Evolutionary conservation across 1,284 basidiomycete genomes (phyloP), one percentile per base, ranked within the genome.

Genomic region (Apiotrichum gracile): DNA sequence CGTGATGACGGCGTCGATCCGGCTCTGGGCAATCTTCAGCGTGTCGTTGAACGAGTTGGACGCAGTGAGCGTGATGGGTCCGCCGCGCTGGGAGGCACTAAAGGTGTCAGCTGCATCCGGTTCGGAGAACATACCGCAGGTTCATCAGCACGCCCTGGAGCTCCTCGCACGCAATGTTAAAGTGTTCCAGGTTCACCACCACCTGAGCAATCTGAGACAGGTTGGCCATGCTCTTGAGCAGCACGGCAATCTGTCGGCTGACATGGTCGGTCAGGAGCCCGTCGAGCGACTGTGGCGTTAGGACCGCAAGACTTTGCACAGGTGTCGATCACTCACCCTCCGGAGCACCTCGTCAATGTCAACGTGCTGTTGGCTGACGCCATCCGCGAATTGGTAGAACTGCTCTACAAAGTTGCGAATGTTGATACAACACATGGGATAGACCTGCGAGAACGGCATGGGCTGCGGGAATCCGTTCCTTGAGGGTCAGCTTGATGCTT

Each of bases 331-430:
- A 51, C 68, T 51, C 65, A 91, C 91, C 80, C 87, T 91, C 74
- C 86, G 87, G 46, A 98, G 74, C 13, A 97, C 81, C 57, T 92
- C 90, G 67, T 97, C 94, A 25, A 96, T 89, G 68, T 94, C 90
- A 37, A 88, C 81, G 68, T 91, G 88, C 58, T 92, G 87, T 69
- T 94, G 88, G 1, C 86, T 85, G 10, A 96, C 88, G 2, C 93
- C 94, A 62, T 97, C 94, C 0, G 92, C 85, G 70, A 97, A 99
- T 35, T 90, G 85, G 72, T 97, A 97, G 78, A 97, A 98, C 66
- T 92, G 91, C 64, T 94, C 88, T 26, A 97, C 89, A 66, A 96
- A 96, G 46, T 82, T 83, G 34, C 92, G 85, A 55, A 98, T 91
- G 84, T 97, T 89, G 79, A 91, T 88, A 71, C 94, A 98, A 67